These are phyloP conservation scores for Didymella exigua DNA, from an alignment of 2,329 filamentous ascomycete species.

Conservation along the genomic window DNA sequence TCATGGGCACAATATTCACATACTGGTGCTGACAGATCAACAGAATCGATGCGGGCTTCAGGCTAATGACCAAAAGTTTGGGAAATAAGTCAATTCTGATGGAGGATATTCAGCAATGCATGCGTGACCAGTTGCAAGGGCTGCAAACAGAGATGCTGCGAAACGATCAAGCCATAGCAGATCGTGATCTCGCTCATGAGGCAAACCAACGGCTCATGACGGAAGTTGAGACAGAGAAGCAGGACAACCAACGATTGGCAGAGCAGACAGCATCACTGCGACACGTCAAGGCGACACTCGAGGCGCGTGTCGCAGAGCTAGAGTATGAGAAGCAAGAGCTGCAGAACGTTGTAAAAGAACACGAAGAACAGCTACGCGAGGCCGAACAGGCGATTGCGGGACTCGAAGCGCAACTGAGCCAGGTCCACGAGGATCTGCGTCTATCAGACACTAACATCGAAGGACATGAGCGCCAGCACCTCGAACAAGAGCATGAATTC, in stretches of 20 bases:
- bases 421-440: slow-evolving; percentile 18
- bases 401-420: slow-evolving; percentile 21
- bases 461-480: slow-evolving; percentile 5
- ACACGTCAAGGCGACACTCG: slow-evolving; percentile 21
- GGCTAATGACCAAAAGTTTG: slow-evolving; percentile 9
- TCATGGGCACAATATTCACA: neutral
- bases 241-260: slow-evolving; percentile 21
- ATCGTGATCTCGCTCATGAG: slow-evolving; percentile 23
- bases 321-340: slow-evolving; percentile 23
- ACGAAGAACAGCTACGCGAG: neutral
- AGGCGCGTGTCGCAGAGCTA: slow-evolving; percentile 11
- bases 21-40: neutral
- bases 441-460: slow-evolving; percentile 6
- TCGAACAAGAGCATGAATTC: slow-evolving; percentile 11
- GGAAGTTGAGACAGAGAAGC: slow-evolving; percentile 24
- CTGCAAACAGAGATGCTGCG: slow-evolving; percentile 28
- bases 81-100: slow-evolving; percentile 1
- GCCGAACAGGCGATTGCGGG: slow-evolving; percentile 13
- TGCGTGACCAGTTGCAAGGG: slow-evolving; percentile 23
- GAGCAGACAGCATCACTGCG: slow-evolving; percentile 12
- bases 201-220: slow-evolving; percentile 21
- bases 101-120: slow-evolving; percentile 13
- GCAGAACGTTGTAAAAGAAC: slow-evolving; percentile 1
- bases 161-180: slow-evolving; percentile 24
- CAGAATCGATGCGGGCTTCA: slow-evolving; percentile 15